Evolutionary conservation across 139 green algal genomes (phyloP).

Genomic region (Tetraselmis chui): DNA sequence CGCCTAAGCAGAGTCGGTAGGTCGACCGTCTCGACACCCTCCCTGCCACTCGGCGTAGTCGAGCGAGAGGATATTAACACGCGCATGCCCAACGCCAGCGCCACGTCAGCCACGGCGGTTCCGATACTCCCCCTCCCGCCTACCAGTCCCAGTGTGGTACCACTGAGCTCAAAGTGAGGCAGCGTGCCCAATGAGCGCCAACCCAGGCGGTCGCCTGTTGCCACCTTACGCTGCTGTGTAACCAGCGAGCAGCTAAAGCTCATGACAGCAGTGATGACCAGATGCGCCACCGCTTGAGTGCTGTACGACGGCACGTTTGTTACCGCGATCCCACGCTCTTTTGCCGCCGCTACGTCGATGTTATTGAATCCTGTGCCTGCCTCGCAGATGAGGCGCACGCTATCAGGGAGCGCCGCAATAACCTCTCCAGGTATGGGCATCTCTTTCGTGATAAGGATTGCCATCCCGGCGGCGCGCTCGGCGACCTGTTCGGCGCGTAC

Average conservation of each 20-base stretch:
- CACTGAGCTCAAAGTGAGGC: conserved; percentile 25
- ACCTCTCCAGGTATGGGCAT: conserved; percentile 9
- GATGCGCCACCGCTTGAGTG: conserved; percentile 20
- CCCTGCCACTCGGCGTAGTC: neutral
- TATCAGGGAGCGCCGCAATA: conserved; percentile 2
- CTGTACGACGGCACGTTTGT: conserved; percentile 25
- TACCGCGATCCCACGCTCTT: conserved; percentile 18
- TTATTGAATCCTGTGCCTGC: conserved; percentile 34
- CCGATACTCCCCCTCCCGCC: conserved; percentile 25
- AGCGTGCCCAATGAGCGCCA: conserved; percentile 5
- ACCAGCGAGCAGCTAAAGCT: conserved; percentile 12
- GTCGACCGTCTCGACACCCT: neutral
- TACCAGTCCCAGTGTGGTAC: conserved; percentile 22
- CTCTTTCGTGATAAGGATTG: conserved; percentile 8
- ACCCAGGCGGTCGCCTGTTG: neutral
- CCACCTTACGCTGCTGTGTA: conserved; percentile 16
- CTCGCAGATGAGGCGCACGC: conserved; percentile 24
- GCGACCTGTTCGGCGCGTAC: neutral
- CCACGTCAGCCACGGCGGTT: conserved; percentile 16
- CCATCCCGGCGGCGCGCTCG: neutral
- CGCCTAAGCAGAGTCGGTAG: conserved; percentile 3
- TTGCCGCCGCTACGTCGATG: conserved; percentile 23
- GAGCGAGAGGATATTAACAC: conserved; percentile 11
- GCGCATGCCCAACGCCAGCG: conserved; percentile 19
- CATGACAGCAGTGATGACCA: conserved; percentile 31